Base-by-base conservation (phyloP, 257 asterid species). In the Jacaranda mimosifolia region DNA sequence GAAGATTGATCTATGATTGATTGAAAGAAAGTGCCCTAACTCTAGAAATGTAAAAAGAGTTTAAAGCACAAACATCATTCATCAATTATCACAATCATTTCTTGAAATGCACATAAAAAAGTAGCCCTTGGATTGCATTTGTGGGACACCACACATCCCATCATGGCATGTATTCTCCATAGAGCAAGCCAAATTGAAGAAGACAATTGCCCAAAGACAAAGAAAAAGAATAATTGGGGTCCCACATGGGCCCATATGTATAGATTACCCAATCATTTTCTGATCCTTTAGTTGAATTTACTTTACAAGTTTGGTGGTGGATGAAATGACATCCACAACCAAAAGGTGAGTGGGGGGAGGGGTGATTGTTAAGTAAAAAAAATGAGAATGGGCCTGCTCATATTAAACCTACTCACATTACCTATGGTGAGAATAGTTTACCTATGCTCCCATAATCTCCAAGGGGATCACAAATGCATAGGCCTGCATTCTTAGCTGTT, bases 221-320 rank as follows among this genome's bases (percentile, higher is more conserved):
- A 60, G 43, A 14, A 66, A 70, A 79, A 51, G 76, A 66, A 82
- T 53, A 32, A 63, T 40, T n/a, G 74, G 82, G 79, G 56, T 59
- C 83, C 83, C 73, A 60, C 80, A 57, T n/a, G 42, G 69, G 48
- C 72, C 51, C 68, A 63, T 18, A 65, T 57, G 15, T 63, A 45
- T 43, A 51, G 74, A 83, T 79, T 68, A 36, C 74, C 77, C 84
- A 76, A 83, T 83, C 80, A 83, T 79, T 79, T 67, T 73, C 19
- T 71, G 9, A 70, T 53, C 64, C 17, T 51, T 14, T 18, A 53
- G 45, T 74, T 74, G 66, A 67, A 58, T 58, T 71, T 70, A 10
- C 7, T 39, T 69, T 13, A 39, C 35, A 19, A 10, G 58, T 67
- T 45, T 19, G 40, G 57, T 77, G 70, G 81, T 36, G 35, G 63